These are phyloP conservation scores for Gelatoporia subvermispora DNA, from an alignment of 768 basidiomycete species.

Conservation along the genomic window DNA sequence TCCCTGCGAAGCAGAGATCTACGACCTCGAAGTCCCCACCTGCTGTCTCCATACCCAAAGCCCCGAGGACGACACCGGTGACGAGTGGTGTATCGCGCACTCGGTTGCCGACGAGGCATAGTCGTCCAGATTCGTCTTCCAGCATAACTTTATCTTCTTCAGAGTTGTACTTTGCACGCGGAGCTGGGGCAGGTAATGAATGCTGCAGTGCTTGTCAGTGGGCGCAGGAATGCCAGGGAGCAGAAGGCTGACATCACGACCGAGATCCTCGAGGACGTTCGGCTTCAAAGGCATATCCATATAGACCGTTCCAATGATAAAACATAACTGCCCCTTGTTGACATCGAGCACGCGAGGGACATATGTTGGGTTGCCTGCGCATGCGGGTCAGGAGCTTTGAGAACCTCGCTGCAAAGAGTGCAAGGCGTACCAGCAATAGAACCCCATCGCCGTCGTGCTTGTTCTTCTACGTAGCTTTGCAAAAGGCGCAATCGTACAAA, in stretches of 20 bases:
- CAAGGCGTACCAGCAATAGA: conserved; percentile 33
- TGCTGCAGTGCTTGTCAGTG: conserved; percentile 45
- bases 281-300: conserved; percentile 99
- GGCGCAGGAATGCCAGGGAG: background rate
- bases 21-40: conserved; percentile 91
- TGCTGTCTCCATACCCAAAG: conserved; percentile 84
- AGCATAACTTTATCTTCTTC: conserved; percentile 78
- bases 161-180: conserved; percentile 68
- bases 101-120: conserved; percentile 76
- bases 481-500: conserved; percentile 53
- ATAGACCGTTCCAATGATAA: conserved; percentile 91
- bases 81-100: conserved; percentile 63
- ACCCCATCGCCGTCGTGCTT: conserved; percentile 49
- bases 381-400: background rate
- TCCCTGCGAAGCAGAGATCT: conserved; percentile 80
- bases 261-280: conserved; percentile 94
- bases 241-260: conserved; percentile 69
- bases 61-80: conserved; percentile 89
- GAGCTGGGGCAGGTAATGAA: conserved; percentile 83
- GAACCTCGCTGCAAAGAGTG: background rate
- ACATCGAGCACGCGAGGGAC: conserved; percentile 87
- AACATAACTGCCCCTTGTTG: conserved; percentile 78
- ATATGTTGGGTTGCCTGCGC: conserved; percentile 58
- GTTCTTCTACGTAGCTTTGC: conserved; percentile 40
- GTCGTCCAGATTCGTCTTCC: conserved; percentile 94